Evolutionary conservation across 2,329 filamentous ascomycete genomes (phyloP), one percentile per base, ranked within the genome.

Genomic region (Xylaria digitata): DNA sequence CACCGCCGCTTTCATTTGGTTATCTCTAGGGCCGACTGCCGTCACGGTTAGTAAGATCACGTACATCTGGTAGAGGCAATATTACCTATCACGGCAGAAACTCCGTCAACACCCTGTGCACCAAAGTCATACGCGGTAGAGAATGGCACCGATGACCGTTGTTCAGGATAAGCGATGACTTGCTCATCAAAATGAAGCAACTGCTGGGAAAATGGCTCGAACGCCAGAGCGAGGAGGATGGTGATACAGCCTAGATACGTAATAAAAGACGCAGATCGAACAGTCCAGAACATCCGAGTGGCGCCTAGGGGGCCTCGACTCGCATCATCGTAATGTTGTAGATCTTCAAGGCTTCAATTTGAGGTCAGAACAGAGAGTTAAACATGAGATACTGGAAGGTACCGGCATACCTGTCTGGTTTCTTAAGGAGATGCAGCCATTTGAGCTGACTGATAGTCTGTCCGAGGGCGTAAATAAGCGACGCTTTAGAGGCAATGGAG

Each of bases 131-230:
- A 67, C 21, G 23, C 52, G 7, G 45, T 54, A 15, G 55, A 67
- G 23, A 56, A 58, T 13, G 61, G 61, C 50, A 65, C 65, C 4
- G 61, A 67, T 13, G 65, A 65, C 30, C 46, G 61, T 7, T 23
- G 26, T 19, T 21, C n/a, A 26, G 56, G 32, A 49, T 57, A n/a
- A 13, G 48, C 19, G 13, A 67, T 54, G 13, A 54, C 43, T 9
- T 50, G 59, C 45, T 67, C 65, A 8, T 52, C 60, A 30, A 57
- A 67, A 46, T 60, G 55, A 46, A 67, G 65, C 59, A 67, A 3
- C 58, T 67, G 65, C 61, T 67, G 65, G 6, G 65, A 67, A 37
- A 67, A 67, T 19, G 65, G 60, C 32, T 67, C 61, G 32, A 67
- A 67, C n/a, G 65, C 65, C 26, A 67, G 48, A 23, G 60, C 53